Percentiles rank a stretch among this genome's conserved stretches.
Conservation (phyloP, 1,284 basidiomycete genomes). For the Bjerkandera adusta region DNA sequence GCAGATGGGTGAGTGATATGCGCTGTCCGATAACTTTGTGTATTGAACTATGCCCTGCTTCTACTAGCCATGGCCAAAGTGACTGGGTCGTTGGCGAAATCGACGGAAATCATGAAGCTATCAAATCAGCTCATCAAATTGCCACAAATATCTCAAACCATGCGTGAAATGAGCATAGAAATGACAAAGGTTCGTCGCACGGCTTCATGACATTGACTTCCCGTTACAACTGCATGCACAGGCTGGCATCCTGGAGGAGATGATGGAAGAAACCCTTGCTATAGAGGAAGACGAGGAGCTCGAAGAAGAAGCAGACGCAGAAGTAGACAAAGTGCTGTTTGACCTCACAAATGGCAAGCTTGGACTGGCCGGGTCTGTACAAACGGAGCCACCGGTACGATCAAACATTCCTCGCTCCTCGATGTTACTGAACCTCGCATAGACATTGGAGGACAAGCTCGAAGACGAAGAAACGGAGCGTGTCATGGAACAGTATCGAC, state of each 20-base stretch:
- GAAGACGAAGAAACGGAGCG: constrained; percentile 82
- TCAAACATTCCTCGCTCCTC: no score
- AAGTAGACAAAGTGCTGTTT: constrained; percentile 96
- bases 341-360: constrained; percentile 97
- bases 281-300: constrained; percentile 92
- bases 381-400: constrained; percentile 78
- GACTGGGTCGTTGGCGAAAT: constrained; percentile 95
- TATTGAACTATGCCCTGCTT: no score
- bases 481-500: constrained; percentile 85
- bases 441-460: constrained; percentile 56
- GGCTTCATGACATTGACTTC: background rate
- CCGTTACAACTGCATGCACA: constrained; percentile 28
- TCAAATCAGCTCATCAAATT: constrained; percentile 91
- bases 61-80: constrained; percentile 93
- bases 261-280: constrained; percentile 86
- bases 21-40: no score
- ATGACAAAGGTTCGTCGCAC: constrained; percentile 84
- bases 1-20: constrained; percentile 73
- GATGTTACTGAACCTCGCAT: constrained; percentile 1
- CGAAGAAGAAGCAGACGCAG: constrained; percentile 95
- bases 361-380: constrained; percentile 77
- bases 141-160: constrained; percentile 88
- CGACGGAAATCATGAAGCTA: constrained; percentile 98
- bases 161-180: constrained; percentile 98
- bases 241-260: constrained; percentile 94